Base-by-base conservation (phyloP, 441 rosid genomes). In the Iberis amara region DNA sequence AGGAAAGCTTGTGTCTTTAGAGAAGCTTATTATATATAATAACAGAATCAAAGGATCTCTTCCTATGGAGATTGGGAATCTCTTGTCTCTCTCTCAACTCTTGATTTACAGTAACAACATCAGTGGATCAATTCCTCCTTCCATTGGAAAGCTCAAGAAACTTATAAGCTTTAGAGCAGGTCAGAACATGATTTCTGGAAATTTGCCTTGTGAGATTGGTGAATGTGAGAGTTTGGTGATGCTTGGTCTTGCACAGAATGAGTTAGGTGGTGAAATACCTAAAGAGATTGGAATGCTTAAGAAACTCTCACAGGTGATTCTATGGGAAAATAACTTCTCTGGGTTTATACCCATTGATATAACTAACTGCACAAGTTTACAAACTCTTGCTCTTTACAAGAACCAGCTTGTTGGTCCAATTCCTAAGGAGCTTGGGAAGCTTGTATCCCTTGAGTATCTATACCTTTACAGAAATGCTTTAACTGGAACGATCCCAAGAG, bases 241-340 rank as follows among this genome's bases (percentile, higher is more conserved):
- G 72, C 80, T 91, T 56, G 98, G 98, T 66, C 82, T 91, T 59
- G 98, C 98, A 8, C 98, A 91, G 52, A 92, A 92, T 58, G 61
- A 67, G 35, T 46, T 92, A 15, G 70, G 71, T 11, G 92, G 92
- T 14, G 78, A 76, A 49, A 46, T 92, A 63, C 96, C 98, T 1
- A 76, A 56, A 75, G 94, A 80, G 66, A 61, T 92, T 41, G 96
- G 96, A 41, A 73, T 56, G 82, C 76, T 92, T 1, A 75, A 71
- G 64, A 55, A 65, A 28, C 76, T 92, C 68, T 69, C 68, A 33
- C 86, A 78, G 50, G 23, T 92, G 56, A 72, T 86, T 54, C 89
- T 92, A 23, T 79, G 81, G 96, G 73, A 61, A 7, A 92, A 92
- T 68, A 76, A 74, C 59, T 68, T 92, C 45, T 79, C 95, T 7